These are phyloP conservation scores for Yarrowia sp. DNA, from an alignment of 805 yeast genomes.

Conservation along the genomic window DNA sequence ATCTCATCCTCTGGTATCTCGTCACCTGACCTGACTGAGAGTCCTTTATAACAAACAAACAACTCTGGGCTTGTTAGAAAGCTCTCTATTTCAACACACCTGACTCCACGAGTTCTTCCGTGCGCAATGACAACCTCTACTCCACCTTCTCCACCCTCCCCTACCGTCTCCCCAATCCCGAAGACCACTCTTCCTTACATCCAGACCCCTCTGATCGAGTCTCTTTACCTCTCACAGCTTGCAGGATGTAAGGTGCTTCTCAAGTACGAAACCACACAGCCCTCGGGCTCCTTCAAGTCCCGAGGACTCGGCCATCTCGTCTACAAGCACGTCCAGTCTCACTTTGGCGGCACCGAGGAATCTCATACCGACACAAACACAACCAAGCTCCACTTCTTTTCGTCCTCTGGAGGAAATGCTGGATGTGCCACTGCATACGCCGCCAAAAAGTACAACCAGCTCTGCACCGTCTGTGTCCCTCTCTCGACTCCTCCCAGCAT, in stretches of 20 bases:
- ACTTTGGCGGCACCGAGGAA: conserved; percentile 30
- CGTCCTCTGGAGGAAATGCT: conserved; percentile 95
- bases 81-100: not conserved
- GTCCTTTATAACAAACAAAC: not conserved
- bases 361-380: not conserved
- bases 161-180: conserved; percentile 10
- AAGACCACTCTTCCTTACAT: conserved; percentile 31
- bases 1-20: not conserved
- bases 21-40: not conserved
- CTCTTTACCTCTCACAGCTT: conserved; percentile 68
- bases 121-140: conserved; percentile 20
- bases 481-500: conserved; percentile 46
- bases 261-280: conserved; percentile 82
- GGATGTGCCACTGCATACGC: conserved; percentile 97
- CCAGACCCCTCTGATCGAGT: conserved; percentile 75
- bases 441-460: conserved; percentile 61
- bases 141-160: conserved; percentile 6
- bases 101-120: conserved; percentile 8
- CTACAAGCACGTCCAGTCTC: conserved; percentile 52
- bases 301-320: conserved; percentile 94
- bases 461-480: conserved; percentile 61
- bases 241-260: conserved; percentile 66
- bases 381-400: conserved; percentile 49
- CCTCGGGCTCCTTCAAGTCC: conserved; percentile 88
- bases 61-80: not conserved